Conservation (phyloP, 148 eudicot species). For the Bassia scoparia region DNA sequence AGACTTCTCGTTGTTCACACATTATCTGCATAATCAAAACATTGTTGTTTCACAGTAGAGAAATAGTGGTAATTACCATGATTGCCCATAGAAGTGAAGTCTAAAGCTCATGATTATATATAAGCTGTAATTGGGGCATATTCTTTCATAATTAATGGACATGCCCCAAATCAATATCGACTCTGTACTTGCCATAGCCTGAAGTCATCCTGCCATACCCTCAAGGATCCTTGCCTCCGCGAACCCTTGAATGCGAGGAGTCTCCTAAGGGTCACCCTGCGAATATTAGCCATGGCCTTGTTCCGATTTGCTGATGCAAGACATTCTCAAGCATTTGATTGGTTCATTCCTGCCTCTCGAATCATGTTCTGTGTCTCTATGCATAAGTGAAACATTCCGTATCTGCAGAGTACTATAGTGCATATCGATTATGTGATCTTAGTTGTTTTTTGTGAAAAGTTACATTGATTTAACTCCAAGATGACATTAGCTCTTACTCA, state of each 20-base stretch:
- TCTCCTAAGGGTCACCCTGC: slow-evolving; percentile 70
- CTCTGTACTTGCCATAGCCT: slow-evolving; percentile 67
- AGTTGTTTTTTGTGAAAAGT: too few relatives aligned
- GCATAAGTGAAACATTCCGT: slow-evolving; percentile 79
- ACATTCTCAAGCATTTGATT: slow-evolving; percentile 58
- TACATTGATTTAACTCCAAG: too few relatives aligned
- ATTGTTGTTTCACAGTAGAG: too few relatives aligned
- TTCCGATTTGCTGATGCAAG: slow-evolving; percentile 62
- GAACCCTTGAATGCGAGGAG: slow-evolving; percentile 46
- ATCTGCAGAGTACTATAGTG: slow-evolving; percentile 54
- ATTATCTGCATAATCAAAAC: slow-evolving; percentile 37
- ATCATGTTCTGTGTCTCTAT: slow-evolving; percentile 72
- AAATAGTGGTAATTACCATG: neutral
- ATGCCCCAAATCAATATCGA: slow-evolving; percentile 70
- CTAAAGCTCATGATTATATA: neutral
- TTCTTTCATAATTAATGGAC: slow-evolving; percentile 67
- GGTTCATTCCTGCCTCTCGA: slow-evolving; percentile 75
- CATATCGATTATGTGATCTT: neutral
- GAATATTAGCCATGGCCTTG: slow-evolving; percentile 75
- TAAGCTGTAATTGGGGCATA: slow-evolving; percentile 69
- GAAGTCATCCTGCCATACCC: slow-evolving; percentile 73
- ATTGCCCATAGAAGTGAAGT: neutral
- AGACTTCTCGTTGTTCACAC: slow-evolving; percentile 50
- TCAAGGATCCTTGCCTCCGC: slow-evolving; percentile 47
- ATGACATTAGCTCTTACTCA: slow-evolving; percentile 6